A percentile compares a stretch with the other conserved stretches of the same genome.
These are phyloP conservation scores for Apocynum venetum DNA, from an alignment of 257 asterid species.

Conservation along the genomic window DNA sequence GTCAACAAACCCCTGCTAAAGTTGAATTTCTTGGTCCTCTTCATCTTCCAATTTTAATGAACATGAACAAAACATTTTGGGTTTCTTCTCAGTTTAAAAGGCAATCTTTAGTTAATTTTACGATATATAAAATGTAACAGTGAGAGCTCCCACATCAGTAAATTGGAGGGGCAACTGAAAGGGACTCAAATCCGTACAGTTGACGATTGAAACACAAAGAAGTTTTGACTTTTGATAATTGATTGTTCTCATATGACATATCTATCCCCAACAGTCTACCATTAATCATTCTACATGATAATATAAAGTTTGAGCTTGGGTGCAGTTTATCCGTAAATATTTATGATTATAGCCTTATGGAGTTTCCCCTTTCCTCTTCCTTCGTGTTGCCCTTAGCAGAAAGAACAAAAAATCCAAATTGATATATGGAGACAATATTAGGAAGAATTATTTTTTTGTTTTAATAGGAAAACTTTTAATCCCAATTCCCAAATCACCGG, in stretches of 20 bases:
- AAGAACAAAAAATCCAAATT: no score
- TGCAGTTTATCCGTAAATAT: no score
- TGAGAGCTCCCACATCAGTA: background rate
- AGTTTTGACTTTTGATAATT: no score
- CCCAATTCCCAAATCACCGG: background rate
- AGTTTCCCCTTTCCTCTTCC: background rate
- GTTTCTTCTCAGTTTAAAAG: background rate
- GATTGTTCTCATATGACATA: background rate
- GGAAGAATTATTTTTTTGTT: background rate
- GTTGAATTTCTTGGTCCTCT: no score
- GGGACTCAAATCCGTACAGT: background rate
- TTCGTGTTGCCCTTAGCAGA: background rate
- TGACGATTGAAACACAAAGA: background rate
- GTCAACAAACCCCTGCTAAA: no score
- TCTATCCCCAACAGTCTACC: background rate
- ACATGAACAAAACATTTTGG: background rate
- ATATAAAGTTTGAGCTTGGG: no score
- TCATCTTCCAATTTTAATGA: no score
- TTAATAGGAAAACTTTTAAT: background rate
- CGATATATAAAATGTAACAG: background rate
- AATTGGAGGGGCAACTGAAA: background rate
- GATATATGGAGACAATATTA: no score
- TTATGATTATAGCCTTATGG: no score
- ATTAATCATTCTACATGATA: background rate
- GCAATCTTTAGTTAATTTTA: background rate